phyloP scores from a whole-genome alignment of 208 protist species.

The Wallacemonas sp. region DNA sequence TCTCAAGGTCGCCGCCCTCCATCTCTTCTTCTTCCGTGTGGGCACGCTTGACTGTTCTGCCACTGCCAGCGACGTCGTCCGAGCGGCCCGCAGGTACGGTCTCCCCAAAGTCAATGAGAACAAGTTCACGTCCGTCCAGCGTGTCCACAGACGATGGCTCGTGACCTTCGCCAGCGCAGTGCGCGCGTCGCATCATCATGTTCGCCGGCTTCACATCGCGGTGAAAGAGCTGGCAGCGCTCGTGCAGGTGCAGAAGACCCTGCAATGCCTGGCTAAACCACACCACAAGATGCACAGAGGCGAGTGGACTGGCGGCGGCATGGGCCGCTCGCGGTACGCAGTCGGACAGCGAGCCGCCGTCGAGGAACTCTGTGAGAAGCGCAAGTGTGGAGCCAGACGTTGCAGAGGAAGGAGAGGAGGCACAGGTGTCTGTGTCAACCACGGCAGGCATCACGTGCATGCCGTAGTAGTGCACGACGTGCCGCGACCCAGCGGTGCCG shows the following conservation, averaged over 20 bases:
- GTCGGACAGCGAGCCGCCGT: constrained; percentile 18
- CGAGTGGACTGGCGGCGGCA: neutral
- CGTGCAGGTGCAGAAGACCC: constrained; percentile 32
- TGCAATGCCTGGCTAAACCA: constrained; percentile 21
- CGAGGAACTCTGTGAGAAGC: constrained; percentile 22
- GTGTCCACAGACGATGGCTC: neutral
- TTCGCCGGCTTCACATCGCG: constrained; percentile 44
- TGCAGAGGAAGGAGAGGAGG: neutral
- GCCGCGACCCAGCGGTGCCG: constrained; percentile 12
- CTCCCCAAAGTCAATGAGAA: constrained; percentile 29
- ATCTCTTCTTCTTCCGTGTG: too few species aligned
- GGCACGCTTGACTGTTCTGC: too few species aligned
- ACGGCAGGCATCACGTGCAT: too few species aligned
- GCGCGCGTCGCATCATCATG: constrained; percentile 19
- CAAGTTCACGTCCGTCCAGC: constrained; percentile 12
- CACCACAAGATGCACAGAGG: constrained; percentile 20
- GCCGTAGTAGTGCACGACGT: constrained; percentile 13
- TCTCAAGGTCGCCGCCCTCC: too few species aligned
- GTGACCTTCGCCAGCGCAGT: too few species aligned
- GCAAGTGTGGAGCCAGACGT: neutral
- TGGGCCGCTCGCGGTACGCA: neutral
- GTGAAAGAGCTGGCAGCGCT: constrained; percentile 18
- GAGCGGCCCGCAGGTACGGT: constrained; percentile 1
- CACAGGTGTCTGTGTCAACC: too few species aligned
- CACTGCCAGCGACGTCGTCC: too few species aligned